These are phyloP conservation scores for Fomitopsis palustris DNA, from an alignment of 1,284 basidiomycete genomes.

Conservation along the genomic window DNA sequence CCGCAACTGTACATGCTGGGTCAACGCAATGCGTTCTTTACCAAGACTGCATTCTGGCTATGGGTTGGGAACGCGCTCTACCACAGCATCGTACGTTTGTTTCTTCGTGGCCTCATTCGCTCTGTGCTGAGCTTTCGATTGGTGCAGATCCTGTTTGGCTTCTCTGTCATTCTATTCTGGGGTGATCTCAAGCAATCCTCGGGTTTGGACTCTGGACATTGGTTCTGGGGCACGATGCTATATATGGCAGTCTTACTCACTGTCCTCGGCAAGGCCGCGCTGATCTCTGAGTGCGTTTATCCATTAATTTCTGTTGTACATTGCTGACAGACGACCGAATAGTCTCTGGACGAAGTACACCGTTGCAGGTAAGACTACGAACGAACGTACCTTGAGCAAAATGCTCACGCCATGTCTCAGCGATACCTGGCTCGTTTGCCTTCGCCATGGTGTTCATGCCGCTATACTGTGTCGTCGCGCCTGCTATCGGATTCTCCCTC, in stretches of 20 bases:
- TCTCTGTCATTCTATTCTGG: constrained; percentile 91
- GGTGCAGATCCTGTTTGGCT: constrained; percentile 76
- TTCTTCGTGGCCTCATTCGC: background rate
- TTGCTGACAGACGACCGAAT: constrained; percentile 10
- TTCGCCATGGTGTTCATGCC: constrained; percentile 96
- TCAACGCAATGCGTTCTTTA: constrained; percentile 91
- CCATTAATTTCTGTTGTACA: background rate
- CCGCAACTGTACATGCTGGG: constrained; percentile 95
- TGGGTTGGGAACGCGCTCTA: constrained; percentile 95
- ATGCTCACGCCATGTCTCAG: constrained; percentile 32
- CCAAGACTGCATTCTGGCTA: constrained; percentile 89
- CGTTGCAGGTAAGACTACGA: constrained; percentile 60
- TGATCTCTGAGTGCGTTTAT: constrained; percentile 88
- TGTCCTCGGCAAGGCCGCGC: constrained; percentile 94
- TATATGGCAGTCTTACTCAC: constrained; percentile 93
- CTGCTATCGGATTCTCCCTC: constrained; percentile 85
- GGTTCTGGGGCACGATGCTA: constrained; percentile 97
- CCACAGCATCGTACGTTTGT: constrained; percentile 77
- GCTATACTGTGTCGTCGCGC: constrained; percentile 86
- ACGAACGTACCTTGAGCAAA: too few species aligned
- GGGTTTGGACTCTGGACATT: constrained; percentile 87
- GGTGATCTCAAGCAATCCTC: constrained; percentile 79
- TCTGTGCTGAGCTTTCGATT: constrained; percentile 1
- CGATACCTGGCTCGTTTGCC: constrained; percentile 94
- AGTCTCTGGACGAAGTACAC: constrained; percentile 99